phyloP scores from a whole-genome alignment of 2,329 filamentous ascomycete species.

The Aspergillus piperis region DNA sequence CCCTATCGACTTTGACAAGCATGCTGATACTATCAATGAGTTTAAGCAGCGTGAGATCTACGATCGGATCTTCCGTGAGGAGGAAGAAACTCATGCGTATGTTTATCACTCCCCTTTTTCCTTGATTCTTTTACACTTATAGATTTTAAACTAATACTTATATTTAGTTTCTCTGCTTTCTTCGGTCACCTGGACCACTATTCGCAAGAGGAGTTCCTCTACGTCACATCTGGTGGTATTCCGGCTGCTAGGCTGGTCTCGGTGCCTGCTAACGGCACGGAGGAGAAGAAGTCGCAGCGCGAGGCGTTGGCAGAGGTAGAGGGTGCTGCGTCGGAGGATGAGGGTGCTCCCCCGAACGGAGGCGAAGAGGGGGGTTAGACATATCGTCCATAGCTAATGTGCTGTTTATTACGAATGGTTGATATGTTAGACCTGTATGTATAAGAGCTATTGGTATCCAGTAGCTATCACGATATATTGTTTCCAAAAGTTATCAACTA shows the following conservation, averaged over 20 bases:
- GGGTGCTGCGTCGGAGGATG: conserved; percentile 32
- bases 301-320: conserved; percentile 38
- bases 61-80: conserved; percentile 83
- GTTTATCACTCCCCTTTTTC: conserved; percentile 40
- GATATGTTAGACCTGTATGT: not conserved
- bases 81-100: conserved; percentile 84
- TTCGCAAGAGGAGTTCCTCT: conserved; percentile 70
- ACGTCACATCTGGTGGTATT: conserved; percentile 70
- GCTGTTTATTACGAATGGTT: not conserved
- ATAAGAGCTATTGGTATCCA: not conserved
- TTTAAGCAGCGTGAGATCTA: conserved; percentile 96
- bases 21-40: conserved; percentile 73
- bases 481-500: too few species aligned
- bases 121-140: not conserved
- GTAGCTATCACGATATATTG: too few species aligned
- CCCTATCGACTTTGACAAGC: conserved; percentile 75
- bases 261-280: conserved; percentile 2
- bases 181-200: conserved; percentile 79
- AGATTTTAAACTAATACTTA: conserved; percentile 3
- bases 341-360: conserved; percentile 16
- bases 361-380: not conserved
- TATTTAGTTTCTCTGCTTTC: conserved; percentile 71
- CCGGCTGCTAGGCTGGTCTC: conserved; percentile 54
- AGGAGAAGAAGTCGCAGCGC: conserved; percentile 27
- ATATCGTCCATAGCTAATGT: not conserved